phyloP scores from a whole-genome alignment of 306 rosid species.

The Casuarina glauca region DNA sequence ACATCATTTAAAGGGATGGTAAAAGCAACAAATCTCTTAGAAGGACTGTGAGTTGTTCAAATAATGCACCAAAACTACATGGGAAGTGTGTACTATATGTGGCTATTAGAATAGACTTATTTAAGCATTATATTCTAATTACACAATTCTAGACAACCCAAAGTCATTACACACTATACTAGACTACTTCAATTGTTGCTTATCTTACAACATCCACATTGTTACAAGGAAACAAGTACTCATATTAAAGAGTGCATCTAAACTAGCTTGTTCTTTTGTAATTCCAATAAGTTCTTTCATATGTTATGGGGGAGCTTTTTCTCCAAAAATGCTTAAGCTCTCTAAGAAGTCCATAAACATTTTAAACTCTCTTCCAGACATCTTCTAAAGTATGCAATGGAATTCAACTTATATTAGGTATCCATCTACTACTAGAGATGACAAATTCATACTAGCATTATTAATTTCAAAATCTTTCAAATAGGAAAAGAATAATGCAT shows the following conservation, averaged over 20 bases:
- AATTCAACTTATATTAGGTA: conserved; percentile 36
- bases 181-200: not conserved
- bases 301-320: conserved; percentile 76
- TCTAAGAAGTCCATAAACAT: conserved; percentile 90
- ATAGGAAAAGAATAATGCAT: not conserved
- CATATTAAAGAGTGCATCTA: conserved; percentile 78
- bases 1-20: not conserved
- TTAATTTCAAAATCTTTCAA: not conserved
- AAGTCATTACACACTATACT: not conserved
- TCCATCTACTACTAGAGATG: conserved; percentile 20
- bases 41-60: not conserved
- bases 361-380: conserved; percentile 85
- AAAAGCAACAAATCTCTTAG: not conserved
- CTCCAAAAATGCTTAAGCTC: conserved; percentile 83
- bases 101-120: not conserved
- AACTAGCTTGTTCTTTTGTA: conserved; percentile 93
- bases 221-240: conserved; percentile 25
- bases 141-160: not conserved
- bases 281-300: conserved; percentile 90
- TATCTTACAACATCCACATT: not conserved
- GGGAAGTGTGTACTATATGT: not conserved
- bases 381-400: conserved; percentile 76
- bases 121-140: not conserved
- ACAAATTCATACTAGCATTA: conserved; percentile 12
- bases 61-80: not conserved